Evolutionary conservation across 2,329 filamentous ascomycete genomes (phyloP).

Genomic region (Esteya vermicola): DNA sequence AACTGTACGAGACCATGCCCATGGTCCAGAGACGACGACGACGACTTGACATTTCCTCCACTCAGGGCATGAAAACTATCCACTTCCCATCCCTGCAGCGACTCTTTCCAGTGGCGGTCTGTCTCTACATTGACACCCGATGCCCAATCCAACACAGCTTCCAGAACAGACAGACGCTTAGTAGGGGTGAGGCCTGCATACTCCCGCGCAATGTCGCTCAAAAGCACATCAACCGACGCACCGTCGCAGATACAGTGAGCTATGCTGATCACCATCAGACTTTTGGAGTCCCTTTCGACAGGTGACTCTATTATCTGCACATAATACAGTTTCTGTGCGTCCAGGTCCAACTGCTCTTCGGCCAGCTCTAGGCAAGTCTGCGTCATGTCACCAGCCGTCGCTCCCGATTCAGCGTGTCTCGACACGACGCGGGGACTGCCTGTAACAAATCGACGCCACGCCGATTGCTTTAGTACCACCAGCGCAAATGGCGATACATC

Average conservation of each 20-base stretch:
- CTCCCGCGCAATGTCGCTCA: slow-evolving; percentile 16
- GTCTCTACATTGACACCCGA: slow-evolving; percentile 5
- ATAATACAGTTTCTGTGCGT: slow-evolving; percentile 8
- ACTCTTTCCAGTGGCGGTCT: slow-evolving; percentile 6
- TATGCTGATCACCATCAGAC: slow-evolving; percentile 9
- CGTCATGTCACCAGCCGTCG: slow-evolving; percentile 1
- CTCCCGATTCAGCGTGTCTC: not conserved
- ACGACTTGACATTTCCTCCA: slow-evolving; percentile 9
- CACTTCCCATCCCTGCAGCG: slow-evolving; percentile 10
- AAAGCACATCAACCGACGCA: slow-evolving; percentile 18
- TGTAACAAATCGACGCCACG: slow-evolving; percentile 2
- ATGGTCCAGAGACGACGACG: not conserved
- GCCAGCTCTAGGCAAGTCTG: slow-evolving; percentile 6
- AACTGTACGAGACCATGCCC: not conserved
- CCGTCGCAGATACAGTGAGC: slow-evolving; percentile 23
- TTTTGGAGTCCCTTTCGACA: slow-evolving; percentile 8
- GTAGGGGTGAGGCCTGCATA: slow-evolving; percentile 10
- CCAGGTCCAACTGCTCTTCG: slow-evolving; percentile 11
- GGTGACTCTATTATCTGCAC: slow-evolving; percentile 13
- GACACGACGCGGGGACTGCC: not conserved
- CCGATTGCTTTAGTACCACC: slow-evolving; percentile 13
- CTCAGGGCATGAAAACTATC: slow-evolving; percentile 12
- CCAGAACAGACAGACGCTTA: slow-evolving; percentile 6
- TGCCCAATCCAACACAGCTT: not conserved
- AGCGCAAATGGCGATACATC: slow-evolving; percentile 20